Evolutionary conservation across 1,284 basidiomycete genomes (phyloP).

Genomic region (Ganoderma leucocontextum): DNA sequence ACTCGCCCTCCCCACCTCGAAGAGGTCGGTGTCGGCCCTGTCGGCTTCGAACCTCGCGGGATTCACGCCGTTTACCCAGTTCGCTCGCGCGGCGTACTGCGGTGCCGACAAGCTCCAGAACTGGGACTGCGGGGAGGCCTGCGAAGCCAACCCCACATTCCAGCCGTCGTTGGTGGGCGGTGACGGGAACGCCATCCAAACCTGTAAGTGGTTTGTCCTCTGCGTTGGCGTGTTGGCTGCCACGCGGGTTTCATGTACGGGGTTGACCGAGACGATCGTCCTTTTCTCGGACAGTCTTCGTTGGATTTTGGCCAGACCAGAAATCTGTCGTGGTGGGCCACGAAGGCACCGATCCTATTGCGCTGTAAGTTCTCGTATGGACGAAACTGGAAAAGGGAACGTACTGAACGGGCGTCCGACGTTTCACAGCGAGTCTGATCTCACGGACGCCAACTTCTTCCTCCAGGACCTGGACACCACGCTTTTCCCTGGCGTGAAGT

Average conservation of each 20-base stretch:
- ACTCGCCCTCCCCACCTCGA: slow-evolving; percentile 25
- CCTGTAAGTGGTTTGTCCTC: slow-evolving; percentile 43
- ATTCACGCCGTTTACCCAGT: slow-evolving; percentile 55
- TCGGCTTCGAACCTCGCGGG: slow-evolving; percentile 45
- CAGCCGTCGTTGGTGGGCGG: slow-evolving; percentile 54
- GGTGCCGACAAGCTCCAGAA: slow-evolving; percentile 45
- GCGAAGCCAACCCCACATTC: slow-evolving; percentile 53
- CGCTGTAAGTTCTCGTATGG: slow-evolving; percentile 44
- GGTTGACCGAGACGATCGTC: background rate
- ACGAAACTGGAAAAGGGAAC: background rate
- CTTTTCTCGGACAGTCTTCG: slow-evolving; percentile 45
- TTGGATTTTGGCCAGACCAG: slow-evolving; percentile 54
- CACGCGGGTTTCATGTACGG: background rate
- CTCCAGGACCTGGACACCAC: slow-evolving; percentile 44
- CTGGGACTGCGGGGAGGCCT: slow-evolving; percentile 58
- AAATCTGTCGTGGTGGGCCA: slow-evolving; percentile 60
- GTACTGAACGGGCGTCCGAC: background rate
- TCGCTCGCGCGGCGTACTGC: slow-evolving; percentile 64
- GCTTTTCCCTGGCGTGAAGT: slow-evolving; percentile 58
- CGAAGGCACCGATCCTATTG: slow-evolving; percentile 59
- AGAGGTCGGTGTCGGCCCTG: slow-evolving; percentile 42
- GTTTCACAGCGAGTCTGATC: slow-evolving; percentile 46
- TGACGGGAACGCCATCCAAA: slow-evolving; percentile 54
- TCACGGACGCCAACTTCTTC: slow-evolving; percentile 56
- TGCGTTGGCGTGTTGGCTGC: background rate